Conservation (phyloP, 2,329 filamentous ascomycete species). For the Allantophomopsis cytisporea region DNA sequence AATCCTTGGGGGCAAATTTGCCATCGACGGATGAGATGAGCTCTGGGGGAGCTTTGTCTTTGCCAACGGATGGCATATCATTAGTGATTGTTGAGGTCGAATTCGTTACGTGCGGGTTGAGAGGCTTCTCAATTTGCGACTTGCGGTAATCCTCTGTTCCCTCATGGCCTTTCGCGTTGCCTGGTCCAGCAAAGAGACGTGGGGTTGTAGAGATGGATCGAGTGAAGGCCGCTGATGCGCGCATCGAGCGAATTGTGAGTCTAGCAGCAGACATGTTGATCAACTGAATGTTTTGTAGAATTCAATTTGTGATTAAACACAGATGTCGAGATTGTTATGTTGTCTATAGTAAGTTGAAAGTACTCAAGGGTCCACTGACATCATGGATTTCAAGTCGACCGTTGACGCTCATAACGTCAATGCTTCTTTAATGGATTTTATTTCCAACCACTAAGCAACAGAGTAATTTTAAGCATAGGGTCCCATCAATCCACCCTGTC, state of each 20-base stretch:
- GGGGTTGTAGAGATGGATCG: constrained; percentile 10
- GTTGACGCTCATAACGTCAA: no score
- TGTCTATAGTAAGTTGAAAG: not conserved
- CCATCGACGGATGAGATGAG: constrained; percentile 40
- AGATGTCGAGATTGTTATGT: not conserved
- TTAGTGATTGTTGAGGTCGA: constrained; percentile 49
- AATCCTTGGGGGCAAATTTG: constrained; percentile 42
- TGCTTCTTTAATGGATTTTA: no score
- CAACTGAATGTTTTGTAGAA: not conserved
- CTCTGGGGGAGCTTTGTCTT: constrained; percentile 43
- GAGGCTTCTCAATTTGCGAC: constrained; percentile 38
- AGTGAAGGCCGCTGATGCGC: constrained; percentile 10
- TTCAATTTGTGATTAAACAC: not conserved
- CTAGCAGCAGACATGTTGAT: constrained; percentile 11
- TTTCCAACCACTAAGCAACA: no score
- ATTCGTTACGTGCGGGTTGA: constrained; percentile 50
- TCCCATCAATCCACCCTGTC: no score
- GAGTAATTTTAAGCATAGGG: no score
- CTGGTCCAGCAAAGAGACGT: constrained; percentile 10
- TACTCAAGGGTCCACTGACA: no score
- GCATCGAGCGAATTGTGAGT: constrained; percentile 8
- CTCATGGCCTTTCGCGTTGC: constrained; percentile 26
- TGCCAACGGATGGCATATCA: constrained; percentile 45
- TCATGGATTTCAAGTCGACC: no score
- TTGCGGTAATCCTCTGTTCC: constrained; percentile 39